phyloP scores from a whole-genome alignment of 441 rosid genomes.

The Biscutella laevigata region DNA sequence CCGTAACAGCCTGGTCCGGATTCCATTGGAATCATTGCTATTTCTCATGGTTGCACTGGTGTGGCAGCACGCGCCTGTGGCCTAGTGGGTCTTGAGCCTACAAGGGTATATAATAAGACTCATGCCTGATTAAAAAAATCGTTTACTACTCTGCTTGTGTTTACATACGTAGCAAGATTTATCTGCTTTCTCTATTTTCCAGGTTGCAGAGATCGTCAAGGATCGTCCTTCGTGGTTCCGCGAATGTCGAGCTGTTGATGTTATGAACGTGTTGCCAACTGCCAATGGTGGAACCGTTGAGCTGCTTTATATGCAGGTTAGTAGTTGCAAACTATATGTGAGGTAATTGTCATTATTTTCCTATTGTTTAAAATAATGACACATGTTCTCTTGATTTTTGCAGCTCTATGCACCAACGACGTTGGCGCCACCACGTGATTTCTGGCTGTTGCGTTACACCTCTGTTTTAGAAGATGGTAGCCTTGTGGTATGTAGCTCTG shows the following conservation, averaged over 20 bases:
- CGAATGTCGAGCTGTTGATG: slow-evolving; percentile 97
- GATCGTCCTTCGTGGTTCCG: slow-evolving; percentile 96
- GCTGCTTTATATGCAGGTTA: slow-evolving; percentile 95
- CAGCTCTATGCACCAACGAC: slow-evolving; percentile 97
- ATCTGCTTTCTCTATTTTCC: slow-evolving; percentile 2
- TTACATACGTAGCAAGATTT: background rate
- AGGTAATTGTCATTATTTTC: too few relatives aligned
- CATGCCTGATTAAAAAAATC: background rate
- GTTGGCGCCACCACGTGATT: slow-evolving; percentile 93
- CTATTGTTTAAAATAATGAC: background rate
- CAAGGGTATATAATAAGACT: slow-evolving; percentile 52
- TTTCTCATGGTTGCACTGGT: slow-evolving; percentile 98
- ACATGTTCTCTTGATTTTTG: slow-evolving; percentile 5
- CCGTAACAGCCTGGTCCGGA: slow-evolving; percentile 98
- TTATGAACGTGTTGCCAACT: slow-evolving; percentile 88
- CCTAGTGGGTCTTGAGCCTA: slow-evolving; percentile 98
- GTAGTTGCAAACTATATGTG: background rate
- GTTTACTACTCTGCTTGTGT: background rate
- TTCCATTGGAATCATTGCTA: slow-evolving; percentile 99
- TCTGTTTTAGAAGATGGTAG: slow-evolving; percentile 96
- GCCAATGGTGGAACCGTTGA: slow-evolving; percentile 98
- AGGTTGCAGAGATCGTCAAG: slow-evolving; percentile 98
- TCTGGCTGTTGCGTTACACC: slow-evolving; percentile 92
- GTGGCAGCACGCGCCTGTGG: slow-evolving; percentile 99
- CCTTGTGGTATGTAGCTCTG: slow-evolving; percentile 62